Conservation (phyloP, 2,329 filamentous ascomycete genomes). For the Penicillium sp. region DNA sequence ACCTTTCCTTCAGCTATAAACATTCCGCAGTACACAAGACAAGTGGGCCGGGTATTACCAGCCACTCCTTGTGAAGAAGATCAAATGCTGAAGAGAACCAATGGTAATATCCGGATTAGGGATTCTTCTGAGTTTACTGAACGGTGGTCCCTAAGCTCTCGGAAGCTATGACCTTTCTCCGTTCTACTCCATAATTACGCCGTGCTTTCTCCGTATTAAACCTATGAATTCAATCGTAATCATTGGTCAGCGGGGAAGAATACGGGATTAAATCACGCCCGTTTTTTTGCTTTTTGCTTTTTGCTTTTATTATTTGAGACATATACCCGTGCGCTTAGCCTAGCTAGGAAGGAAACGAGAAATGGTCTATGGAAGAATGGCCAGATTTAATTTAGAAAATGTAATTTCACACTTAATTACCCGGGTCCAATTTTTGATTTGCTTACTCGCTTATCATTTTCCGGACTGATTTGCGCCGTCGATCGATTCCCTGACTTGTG, state of each 20-base stretch:
- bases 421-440: constrained; percentile 5
- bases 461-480: constrained; percentile 1
- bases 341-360: background rate
- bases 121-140: background rate
- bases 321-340: background rate
- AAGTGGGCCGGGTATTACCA: background rate
- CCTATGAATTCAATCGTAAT: background rate
- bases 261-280: background rate
- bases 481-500: constrained; percentile 11
- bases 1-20: background rate
- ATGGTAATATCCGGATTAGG: background rate
- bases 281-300: background rate
- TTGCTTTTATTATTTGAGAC: background rate
- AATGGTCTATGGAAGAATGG: background rate
- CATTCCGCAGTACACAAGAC: background rate
- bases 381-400: background rate
- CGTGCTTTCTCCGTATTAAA: background rate
- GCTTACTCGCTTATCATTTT: constrained; percentile 16
- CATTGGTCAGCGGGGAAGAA: background rate
- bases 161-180: background rate
- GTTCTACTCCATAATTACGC: background rate
- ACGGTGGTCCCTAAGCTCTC: background rate
- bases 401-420: background rate
- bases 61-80: constrained; percentile 1
- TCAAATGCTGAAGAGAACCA: background rate